A percentile compares a stretch with the other conserved stretches of the same genome.
Conservation (phyloP, 352 stramenopile species). For the Blastocystis sp. region DNA sequence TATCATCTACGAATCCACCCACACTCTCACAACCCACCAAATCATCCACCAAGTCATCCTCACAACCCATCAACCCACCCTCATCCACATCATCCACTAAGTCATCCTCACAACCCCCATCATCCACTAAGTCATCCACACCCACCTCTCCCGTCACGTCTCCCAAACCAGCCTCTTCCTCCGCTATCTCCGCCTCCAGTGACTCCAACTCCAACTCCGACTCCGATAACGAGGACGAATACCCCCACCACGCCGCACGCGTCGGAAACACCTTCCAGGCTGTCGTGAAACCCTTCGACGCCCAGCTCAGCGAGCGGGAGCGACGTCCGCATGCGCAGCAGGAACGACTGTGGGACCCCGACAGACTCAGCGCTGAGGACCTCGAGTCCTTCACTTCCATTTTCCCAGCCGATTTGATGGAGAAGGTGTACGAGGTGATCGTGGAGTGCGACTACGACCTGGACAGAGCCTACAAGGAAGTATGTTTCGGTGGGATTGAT, state of each 20-base stretch:
- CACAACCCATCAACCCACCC: too few species aligned
- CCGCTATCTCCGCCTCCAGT: too few species aligned
- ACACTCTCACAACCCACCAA: too few species aligned
- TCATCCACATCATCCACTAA: too few species aligned
- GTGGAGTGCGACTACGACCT: not conserved
- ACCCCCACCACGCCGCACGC: not conserved
- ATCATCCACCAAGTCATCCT: too few species aligned
- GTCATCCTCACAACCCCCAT: too few species aligned
- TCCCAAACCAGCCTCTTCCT: too few species aligned
- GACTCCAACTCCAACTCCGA: too few species aligned
- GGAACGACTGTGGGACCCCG: constrained; percentile 15
- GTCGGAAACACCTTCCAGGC: not conserved
- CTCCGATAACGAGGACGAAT: not conserved
- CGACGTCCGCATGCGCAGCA: not conserved
- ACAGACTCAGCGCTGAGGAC: not conserved
- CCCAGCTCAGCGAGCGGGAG: not conserved
- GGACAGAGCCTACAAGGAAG: constrained; percentile 11
- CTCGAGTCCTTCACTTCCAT: not conserved
- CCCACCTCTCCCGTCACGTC: too few species aligned
- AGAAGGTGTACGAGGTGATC: constrained; percentile 29
- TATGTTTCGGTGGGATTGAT: not conserved
- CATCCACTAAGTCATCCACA: too few species aligned
- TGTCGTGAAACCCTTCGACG: not conserved
- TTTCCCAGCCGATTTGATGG: constrained; percentile 13
- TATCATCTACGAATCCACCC: too few species aligned